These are phyloP conservation scores for Trichoderma sp. DNA, from an alignment of 2,329 filamentous ascomycete genomes.

Conservation along the genomic window DNA sequence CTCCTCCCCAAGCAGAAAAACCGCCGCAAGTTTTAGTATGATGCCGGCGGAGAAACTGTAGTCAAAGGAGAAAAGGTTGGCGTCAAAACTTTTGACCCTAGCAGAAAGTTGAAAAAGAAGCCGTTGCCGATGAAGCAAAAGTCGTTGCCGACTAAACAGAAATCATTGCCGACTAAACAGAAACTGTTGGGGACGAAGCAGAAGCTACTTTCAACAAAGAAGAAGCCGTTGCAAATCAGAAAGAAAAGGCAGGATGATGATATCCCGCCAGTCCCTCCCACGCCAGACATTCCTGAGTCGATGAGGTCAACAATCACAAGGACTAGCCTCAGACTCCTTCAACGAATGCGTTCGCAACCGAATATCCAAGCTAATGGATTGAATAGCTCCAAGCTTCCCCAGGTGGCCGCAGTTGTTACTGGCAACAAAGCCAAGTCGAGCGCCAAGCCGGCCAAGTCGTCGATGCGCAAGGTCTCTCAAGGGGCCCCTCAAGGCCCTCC, in stretches of 20 bases:
- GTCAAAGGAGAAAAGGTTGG: constrained; percentile 6
- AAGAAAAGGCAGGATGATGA: constrained; percentile 21
- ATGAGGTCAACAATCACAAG: constrained; percentile 26
- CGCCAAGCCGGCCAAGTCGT: neutral
- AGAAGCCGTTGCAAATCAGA: neutral
- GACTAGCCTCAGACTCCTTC: constrained; percentile 30
- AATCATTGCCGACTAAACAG: neutral
- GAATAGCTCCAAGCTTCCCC: neutral
- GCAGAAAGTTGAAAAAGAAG: constrained; percentile 1
- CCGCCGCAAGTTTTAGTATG: constrained; percentile 38
- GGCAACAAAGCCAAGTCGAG: constrained; percentile 6
- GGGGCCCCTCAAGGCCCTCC: too few relatives aligned
- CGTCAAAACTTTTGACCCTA: neutral
- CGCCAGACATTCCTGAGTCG: constrained; percentile 34
- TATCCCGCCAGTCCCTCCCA: constrained; percentile 27
- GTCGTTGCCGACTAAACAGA: neutral
- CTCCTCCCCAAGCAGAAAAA: constrained; percentile 34
- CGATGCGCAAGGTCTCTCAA: neutral
- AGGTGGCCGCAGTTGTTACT: neutral
- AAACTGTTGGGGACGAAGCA: neutral
- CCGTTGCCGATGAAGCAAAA: neutral
- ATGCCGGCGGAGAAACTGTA: constrained; percentile 33
- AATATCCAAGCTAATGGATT: constrained; percentile 15
- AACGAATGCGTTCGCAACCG: constrained; percentile 27
- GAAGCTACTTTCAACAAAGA: neutral